Evolutionary conservation across 106 monocot species (phyloP).

Genomic region (Acanthochlamys bracteata): DNA sequence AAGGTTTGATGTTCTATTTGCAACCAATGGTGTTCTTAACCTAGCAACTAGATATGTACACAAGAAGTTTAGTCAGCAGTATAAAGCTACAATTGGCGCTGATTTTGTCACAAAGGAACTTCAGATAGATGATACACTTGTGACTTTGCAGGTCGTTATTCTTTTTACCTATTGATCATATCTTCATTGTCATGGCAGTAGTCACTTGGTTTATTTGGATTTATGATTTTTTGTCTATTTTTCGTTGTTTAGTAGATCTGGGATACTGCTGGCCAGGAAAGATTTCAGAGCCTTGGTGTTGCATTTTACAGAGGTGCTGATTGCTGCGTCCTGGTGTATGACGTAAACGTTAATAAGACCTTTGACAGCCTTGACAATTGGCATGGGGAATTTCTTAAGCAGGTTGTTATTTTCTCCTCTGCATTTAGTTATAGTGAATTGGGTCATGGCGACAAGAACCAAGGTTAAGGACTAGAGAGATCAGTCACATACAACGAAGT

Average conservation of each 20-base stretch:
- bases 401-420: slow-evolving; percentile 23
- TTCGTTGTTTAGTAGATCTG: slow-evolving; percentile 53
- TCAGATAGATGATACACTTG: slow-evolving; percentile 31
- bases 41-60: slow-evolving; percentile 67
- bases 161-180: neutral
- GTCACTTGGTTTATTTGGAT: neutral
- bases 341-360: slow-evolving; percentile 72
- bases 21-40: neutral
- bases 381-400: slow-evolving; percentile 85
- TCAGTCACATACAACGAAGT: too few relatives aligned
- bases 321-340: slow-evolving; percentile 88
- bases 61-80: slow-evolving; percentile 82
- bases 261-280: slow-evolving; percentile 98
- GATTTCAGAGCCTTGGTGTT: slow-evolving; percentile 95
- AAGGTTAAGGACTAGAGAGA: too few relatives aligned
- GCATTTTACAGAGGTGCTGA: slow-evolving; percentile 95
- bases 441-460: too few relatives aligned
- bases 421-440: neutral
- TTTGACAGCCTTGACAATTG: slow-evolving; percentile 86
- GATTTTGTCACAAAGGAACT: slow-evolving; percentile 46
- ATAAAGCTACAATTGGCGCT: slow-evolving; percentile 42
- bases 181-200: neutral
- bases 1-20: neutral
- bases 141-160: slow-evolving; percentile 36
- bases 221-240: neutral